Evolutionary conservation across 345 rosid genomes (phyloP).

Genomic region (Sonneratia caseolaris): DNA sequence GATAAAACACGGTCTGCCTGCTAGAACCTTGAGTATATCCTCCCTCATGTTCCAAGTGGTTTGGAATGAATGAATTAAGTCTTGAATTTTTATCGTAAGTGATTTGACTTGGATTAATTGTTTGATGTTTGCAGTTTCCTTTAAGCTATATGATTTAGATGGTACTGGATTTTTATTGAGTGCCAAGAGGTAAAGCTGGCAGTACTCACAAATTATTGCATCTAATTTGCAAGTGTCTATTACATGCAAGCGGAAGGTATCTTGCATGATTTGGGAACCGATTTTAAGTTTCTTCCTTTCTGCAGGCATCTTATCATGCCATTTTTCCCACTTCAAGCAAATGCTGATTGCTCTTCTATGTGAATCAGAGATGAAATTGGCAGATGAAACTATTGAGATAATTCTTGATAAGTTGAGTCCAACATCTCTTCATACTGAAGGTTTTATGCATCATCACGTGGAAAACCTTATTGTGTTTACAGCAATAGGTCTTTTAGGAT

Average conservation of each 20-base stretch:
- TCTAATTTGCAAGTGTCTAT: neutral
- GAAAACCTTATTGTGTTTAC: neutral
- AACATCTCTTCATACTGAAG: neutral
- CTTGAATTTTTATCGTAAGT: neutral
- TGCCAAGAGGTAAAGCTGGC: constrained; percentile 69
- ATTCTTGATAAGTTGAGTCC: constrained; percentile 85
- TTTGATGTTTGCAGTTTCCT: constrained; percentile 57
- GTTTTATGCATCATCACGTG: neutral
- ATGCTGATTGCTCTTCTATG: constrained; percentile 95
- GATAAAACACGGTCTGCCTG: neutral
- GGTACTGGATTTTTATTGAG: constrained; percentile 84
- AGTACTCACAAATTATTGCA: neutral
- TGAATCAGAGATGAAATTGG: constrained; percentile 92
- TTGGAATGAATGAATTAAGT: neutral
- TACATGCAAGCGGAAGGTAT: too few species aligned
- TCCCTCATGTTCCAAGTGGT: neutral
- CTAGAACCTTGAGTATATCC: neutral
- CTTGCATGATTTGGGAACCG: too few species aligned
- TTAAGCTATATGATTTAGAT: constrained; percentile 90
- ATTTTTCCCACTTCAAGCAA: constrained; percentile 73
- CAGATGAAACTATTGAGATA: constrained; percentile 90
- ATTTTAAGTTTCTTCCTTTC: neutral
- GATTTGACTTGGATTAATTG: constrained; percentile 3
- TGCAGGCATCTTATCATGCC: constrained; percentile 12
- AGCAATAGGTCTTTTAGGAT: neutral